Base-by-base conservation (phyloP, 2,329 filamentous ascomycete species). In the Apiospora marii region DNA sequence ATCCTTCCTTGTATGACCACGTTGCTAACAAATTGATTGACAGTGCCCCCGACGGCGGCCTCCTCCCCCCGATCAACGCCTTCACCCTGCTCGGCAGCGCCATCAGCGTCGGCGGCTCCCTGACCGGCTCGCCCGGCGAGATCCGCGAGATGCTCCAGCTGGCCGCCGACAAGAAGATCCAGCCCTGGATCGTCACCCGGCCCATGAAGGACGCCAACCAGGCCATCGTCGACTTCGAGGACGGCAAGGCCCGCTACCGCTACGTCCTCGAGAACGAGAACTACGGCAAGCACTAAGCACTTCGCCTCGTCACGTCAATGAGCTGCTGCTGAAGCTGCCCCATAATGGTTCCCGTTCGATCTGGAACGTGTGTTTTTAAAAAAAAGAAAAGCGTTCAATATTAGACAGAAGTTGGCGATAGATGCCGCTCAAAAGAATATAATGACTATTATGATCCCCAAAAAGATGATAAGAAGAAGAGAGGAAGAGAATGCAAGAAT, bases 61-160 rank as follows among this genome's bases (percentile, higher is more conserved):
- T 76, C 46, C 77, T 83, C 4, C 82, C 83, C n/a, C 73, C 74
- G 3, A 84, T 93, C 76, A 85, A 83, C 75, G 88, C 88, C 8
- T 90, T 89, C 76, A 83, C 87, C 3, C 81, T 94, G 72, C 89
- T 93, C 69, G 81, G 79, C 68, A 90, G 90, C 77, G 86, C 88
- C 4, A 78, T 86, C 51, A 87, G 85, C 77, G 79, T 91, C 30
- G 86, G 84, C 0, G 89, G 89, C 10, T 80, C 79, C 44, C 27
- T 77, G 8, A 80, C 90, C 73, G 89, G 89, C 2, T 82, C 85
- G n/a, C 89, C 90, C 0, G 78, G 78, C 64, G 87, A 92, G 75
- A 91, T 92, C 72, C 81, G 85, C 69, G 87, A 90, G 76, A 92
- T 92, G 90, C 77, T 92, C 72, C 75, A 87, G 72, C 85, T 92